Base-by-base conservation (phyloP, 768 basidiomycete genomes). In the Boletus subcaerulescens region DNA sequence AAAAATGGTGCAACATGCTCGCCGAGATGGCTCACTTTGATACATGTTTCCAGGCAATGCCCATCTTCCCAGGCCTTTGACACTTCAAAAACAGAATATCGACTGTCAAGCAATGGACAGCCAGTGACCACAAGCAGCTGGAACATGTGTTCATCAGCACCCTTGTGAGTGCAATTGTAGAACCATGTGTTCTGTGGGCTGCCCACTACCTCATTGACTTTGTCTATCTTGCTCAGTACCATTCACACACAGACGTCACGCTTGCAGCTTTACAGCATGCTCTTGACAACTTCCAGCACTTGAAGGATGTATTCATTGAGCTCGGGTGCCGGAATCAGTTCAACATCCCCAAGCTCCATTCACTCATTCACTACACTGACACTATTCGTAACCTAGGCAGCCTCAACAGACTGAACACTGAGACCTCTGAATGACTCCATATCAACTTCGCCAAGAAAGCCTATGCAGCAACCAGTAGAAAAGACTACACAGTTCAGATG, bases 401-500 rank as follows among this genome's bases (percentile, higher is more conserved):
- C 7, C 41, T 55, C 1, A 24, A 55, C 39, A 42, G 53, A 0
- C 20, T 55, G 2, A 55, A 55, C 3, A 45, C 44, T 3, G 31
- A 55, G 32, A 24, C 2, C 2, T 55, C 32, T 0, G 32, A 55
- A 9, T 5, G 0, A 1, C 49, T 55, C 0, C 49, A 55, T 14
- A 55, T 55, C 1, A 8, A 55, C 36, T 55, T 17, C 1, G 3
- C 50, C 2, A 52, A 55, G n/a, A 55, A 50, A 7, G 53, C 53
- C 0, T 55, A 55, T 2, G 13, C 15, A 1, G 5, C 32, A 1
- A 41, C 3, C 22, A 51, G 6, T n/a, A 20, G 2, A 1, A 55
- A 22, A 8, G 49, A 55, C 32, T 52, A 55, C 2, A 22, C 11
- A 0, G 6, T 52, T 1, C 54, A 55, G 4, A 55, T 55, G 50